These are phyloP conservation scores for Kodamaea anthophila DNA, from an alignment of 1,139 yeast species.

Conservation along the genomic window DNA sequence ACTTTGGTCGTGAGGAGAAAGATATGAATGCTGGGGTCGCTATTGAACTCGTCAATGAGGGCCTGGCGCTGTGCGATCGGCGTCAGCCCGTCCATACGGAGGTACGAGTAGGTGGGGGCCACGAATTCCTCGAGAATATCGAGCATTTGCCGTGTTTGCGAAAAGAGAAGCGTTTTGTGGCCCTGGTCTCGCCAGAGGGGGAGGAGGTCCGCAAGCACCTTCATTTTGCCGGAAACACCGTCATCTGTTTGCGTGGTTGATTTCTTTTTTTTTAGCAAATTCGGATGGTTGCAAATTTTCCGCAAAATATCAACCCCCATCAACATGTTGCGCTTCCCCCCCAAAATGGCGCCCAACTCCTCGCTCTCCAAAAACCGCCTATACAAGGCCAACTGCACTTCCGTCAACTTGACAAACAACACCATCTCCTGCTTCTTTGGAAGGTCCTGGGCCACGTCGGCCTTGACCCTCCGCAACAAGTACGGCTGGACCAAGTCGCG, in stretches of 20 bases:
- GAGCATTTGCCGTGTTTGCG: constrained; percentile 93
- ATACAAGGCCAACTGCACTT: constrained; percentile 68
- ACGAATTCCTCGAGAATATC: constrained; percentile 70
- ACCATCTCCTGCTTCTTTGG: constrained; percentile 95
- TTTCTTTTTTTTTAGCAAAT: constrained; percentile 54
- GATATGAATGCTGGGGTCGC: constrained; percentile 48
- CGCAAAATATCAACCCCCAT: constrained; percentile 87
- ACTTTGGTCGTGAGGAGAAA: constrained; percentile 88
- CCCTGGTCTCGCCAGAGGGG: constrained; percentile 72
- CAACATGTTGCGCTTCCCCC: constrained; percentile 74
- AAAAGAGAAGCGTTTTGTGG: constrained; percentile 74
- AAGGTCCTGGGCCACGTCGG: constrained; percentile 93
- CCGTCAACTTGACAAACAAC: constrained; percentile 78
- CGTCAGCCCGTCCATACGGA: constrained; percentile 95
- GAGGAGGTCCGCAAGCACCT: constrained; percentile 72
- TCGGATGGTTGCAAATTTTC: constrained; percentile 96
- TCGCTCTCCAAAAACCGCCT: constrained; percentile 68
- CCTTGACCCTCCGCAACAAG: constrained; percentile 75
- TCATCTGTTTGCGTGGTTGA: constrained; percentile 58
- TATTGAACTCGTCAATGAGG: constrained; percentile 76
- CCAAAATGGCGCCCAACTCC: constrained; percentile 65
- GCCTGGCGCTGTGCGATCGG: constrained; percentile 69
- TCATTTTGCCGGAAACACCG: constrained; percentile 79
- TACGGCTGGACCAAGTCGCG: constrained; percentile 89
- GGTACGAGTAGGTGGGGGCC: constrained; percentile 39